phyloP scores from a whole-genome alignment of 495 filamentous ascomycete genomes.

The Hypoxylon lenormandii region DNA sequence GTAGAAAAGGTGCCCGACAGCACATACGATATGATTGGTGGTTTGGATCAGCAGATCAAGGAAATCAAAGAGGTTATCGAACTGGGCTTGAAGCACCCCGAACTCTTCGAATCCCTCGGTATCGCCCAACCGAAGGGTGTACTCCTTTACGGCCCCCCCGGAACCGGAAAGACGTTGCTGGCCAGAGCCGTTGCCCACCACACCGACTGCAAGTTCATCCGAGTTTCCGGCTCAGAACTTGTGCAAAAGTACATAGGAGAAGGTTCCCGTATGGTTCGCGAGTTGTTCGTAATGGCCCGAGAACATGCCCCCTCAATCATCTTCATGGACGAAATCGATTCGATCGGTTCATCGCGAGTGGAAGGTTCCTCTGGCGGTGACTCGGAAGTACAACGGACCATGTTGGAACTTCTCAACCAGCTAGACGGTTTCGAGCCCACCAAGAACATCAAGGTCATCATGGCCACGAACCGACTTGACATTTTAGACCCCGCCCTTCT shows the following conservation, averaged over 20 bases:
- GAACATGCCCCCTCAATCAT: constrained; percentile 99
- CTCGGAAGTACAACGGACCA: constrained; percentile 99
- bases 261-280: constrained; percentile 96
- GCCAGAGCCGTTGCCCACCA: constrained; percentile 97
- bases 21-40: constrained; percentile 99
- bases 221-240: constrained; percentile 93
- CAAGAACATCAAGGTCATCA: constrained; percentile 99
- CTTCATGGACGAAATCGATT: constrained; percentile 99
- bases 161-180: constrained; percentile 95
- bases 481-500: constrained; percentile 95
- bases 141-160: constrained; percentile 93
- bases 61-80: constrained; percentile 99
- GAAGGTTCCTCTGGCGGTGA: constrained; percentile 95
- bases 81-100: constrained; percentile 96
- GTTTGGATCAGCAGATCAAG: constrained; percentile 98
- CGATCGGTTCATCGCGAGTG: constrained; percentile 95
- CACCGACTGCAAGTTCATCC: constrained; percentile 98
- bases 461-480: constrained; percentile 98
- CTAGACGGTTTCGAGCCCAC: constrained; percentile 98
- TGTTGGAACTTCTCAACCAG: constrained; percentile 98
- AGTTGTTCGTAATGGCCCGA: constrained; percentile 98
- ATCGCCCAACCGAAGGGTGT: constrained; percentile 99
- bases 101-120: constrained; percentile 97
- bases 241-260: constrained; percentile 99
- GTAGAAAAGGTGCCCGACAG: constrained; percentile 99